phyloP scores from a whole-genome alignment of 2,329 filamentous ascomycete species.

The Diplodia corticola region DNA sequence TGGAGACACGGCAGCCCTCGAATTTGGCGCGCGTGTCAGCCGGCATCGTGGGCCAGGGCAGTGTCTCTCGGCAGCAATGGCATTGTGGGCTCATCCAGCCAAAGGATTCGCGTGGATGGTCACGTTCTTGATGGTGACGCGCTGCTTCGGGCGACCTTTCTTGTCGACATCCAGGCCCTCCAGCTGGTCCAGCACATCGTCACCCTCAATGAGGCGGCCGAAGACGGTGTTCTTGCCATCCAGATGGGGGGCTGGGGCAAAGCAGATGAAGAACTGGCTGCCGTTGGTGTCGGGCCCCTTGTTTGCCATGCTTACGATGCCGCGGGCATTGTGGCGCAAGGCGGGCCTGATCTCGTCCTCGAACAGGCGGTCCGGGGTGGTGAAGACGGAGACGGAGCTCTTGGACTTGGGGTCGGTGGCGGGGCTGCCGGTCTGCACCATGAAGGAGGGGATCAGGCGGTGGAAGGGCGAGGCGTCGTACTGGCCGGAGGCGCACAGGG shows the following conservation, averaged over 20 bases:
- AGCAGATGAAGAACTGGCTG: constrained; percentile 79
- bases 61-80: background rate
- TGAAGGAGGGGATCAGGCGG: constrained; percentile 77
- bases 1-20: background rate
- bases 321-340: constrained; percentile 66
- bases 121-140: constrained; percentile 65
- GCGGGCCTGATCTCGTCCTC: constrained; percentile 78
- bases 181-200: constrained; percentile 66
- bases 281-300: constrained; percentile 73
- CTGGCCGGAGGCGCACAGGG: constrained; percentile 76
- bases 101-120: constrained; percentile 80
- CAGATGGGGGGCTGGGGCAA: constrained; percentile 75
- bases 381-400: constrained; percentile 71
- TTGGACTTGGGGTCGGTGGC: constrained; percentile 56
- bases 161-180: constrained; percentile 73
- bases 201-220: constrained; percentile 62
- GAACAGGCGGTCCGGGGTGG: constrained; percentile 56
- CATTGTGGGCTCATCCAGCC: constrained; percentile 51
- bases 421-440: constrained; percentile 71
- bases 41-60: background rate
- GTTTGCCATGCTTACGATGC: constrained; percentile 77
- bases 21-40: background rate
- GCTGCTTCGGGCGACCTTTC: constrained; percentile 71
- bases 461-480: constrained; percentile 77
- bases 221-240: constrained; percentile 86